These are phyloP conservation scores for Vigna hirtella DNA, from an alignment of 306 rosid species.

Conservation along the genomic window DNA sequence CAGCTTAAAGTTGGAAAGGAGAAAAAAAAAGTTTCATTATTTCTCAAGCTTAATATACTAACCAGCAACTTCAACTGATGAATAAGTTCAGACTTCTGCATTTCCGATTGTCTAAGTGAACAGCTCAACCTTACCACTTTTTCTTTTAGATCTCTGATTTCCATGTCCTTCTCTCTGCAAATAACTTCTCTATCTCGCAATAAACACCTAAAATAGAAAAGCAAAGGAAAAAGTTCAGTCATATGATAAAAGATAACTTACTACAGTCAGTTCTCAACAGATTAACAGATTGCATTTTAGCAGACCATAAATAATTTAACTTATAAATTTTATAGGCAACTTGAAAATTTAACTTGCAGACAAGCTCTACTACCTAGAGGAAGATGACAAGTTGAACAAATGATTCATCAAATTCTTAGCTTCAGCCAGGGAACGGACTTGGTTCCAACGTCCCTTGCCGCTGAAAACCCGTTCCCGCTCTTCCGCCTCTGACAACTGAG, in stretches of 20 bases:
- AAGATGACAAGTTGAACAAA: conserved; percentile 86
- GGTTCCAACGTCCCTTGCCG: conserved; percentile 97
- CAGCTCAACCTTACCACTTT: conserved; percentile 72
- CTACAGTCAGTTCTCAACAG: not conserved
- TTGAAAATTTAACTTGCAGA: conserved; percentile 27
- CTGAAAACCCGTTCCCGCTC: conserved; percentile 87
- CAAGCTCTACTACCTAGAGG: conserved; percentile 70
- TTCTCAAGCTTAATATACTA: conserved; percentile 34
- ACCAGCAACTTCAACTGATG: conserved; percentile 71
- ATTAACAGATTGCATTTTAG: conserved; percentile 17
- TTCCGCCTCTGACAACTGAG: conserved; percentile 95
- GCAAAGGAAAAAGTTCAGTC: conserved; percentile 13
- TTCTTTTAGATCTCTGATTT: conserved; percentile 82
- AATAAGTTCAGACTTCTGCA: conserved; percentile 71
- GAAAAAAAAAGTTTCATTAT: not conserved
- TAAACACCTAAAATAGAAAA: conserved; percentile 62
- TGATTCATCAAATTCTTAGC: conserved; percentile 92
- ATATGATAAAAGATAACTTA: conserved; percentile 4
- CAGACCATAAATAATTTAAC: not conserved
- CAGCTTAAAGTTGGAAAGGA: conserved; percentile 17
- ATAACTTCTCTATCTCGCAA: conserved; percentile 77
- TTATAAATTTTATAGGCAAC: not conserved
- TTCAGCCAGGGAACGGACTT: conserved; percentile 86
- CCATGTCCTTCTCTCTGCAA: conserved; percentile 76
- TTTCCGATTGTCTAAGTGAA: conserved; percentile 70